These are phyloP conservation scores for Iberis pinnata DNA, from an alignment of 345 rosid genomes.

Conservation along the genomic window DNA sequence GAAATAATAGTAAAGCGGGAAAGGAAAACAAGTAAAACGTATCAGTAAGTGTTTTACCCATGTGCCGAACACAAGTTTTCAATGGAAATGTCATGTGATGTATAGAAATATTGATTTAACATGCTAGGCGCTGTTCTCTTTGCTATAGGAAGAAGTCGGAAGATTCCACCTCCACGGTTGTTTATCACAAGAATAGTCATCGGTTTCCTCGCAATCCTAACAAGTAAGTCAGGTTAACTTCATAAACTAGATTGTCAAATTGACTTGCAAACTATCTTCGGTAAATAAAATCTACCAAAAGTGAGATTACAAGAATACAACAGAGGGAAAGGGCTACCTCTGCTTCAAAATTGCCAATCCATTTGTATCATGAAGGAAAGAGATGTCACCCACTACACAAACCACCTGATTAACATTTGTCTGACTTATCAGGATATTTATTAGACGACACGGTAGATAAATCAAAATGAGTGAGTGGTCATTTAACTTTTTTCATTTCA, in stretches of 20 bases:
- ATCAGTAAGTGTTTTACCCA: slow-evolving; percentile 45
- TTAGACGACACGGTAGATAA: neutral
- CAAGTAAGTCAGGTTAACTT: slow-evolving; percentile 18
- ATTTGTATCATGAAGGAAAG: slow-evolving; percentile 96
- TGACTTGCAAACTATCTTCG: neutral
- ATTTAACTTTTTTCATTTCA: slow-evolving; percentile 1
- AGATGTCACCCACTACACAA: slow-evolving; percentile 77
- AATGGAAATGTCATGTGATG: slow-evolving; percentile 76
- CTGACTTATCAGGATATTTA: slow-evolving; percentile 1
- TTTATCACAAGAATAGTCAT: slow-evolving; percentile 83
- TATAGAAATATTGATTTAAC: slow-evolving; percentile 68
- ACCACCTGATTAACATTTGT: slow-evolving; percentile 44
- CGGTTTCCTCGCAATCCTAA: slow-evolving; percentile 62
- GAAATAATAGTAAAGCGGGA: slow-evolving; percentile 4
- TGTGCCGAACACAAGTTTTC: slow-evolving; percentile 71
- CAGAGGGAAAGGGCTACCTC: slow-evolving; percentile 41
- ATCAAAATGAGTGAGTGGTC: slow-evolving; percentile 12
- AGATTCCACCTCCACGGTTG: slow-evolving; percentile 95
- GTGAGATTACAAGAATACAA: slow-evolving; percentile 2
- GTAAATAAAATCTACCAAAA: slow-evolving; percentile 1
- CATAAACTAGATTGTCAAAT: neutral
- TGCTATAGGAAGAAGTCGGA: slow-evolving; percentile 92
- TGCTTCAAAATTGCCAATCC: slow-evolving; percentile 73
- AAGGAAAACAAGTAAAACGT: slow-evolving; percentile 7
- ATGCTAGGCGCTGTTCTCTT: slow-evolving; percentile 54